Conservation (phyloP, 768 basidiomycete species). For the Psilocybe azurescens region DNA sequence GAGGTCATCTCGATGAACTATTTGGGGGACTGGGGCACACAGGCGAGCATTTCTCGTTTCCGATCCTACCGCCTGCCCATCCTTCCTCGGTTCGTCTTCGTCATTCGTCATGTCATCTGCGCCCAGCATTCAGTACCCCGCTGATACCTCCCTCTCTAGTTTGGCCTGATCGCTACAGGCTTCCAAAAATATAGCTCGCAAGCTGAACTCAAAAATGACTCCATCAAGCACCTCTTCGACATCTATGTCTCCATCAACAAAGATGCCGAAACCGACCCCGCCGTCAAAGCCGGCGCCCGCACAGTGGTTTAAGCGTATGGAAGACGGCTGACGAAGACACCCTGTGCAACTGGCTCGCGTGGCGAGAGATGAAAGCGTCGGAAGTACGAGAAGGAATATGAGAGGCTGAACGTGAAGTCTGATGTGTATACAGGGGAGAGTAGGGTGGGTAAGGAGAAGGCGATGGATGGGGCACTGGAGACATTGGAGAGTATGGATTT, state of each 20-base stretch:
- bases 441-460: conserved; percentile 71
- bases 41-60: conserved; percentile 54
- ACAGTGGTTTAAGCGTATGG: conserved; percentile 93
- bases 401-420: conserved; percentile 86
- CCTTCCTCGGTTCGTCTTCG: not conserved
- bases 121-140: too few species aligned
- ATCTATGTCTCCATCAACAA: conserved; percentile 95
- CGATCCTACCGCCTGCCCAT: not conserved
- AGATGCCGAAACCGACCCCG: conserved; percentile 75
- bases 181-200: conserved; percentile 92
- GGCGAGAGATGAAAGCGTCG: conserved; percentile 93
- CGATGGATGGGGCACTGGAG: conserved; percentile 74
- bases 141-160: conserved; percentile 42
- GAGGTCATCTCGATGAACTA: conserved; percentile 92
- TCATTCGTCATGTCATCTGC: too few species aligned
- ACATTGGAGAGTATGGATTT: conserved; percentile 74
- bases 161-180: conserved; percentile 88
- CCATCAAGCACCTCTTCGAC: conserved; percentile 94
- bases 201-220: conserved; percentile 81
- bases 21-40: conserved; percentile 98
- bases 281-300: conserved; percentile 82
- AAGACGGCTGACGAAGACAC: conserved; percentile 88
- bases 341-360: conserved; percentile 87
- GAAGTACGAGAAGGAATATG: conserved; percentile 90
- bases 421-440: conserved; percentile 95